phyloP scores from a whole-genome alignment of 2,329 filamentous ascomycete species.

The Calycina herbarum region DNA sequence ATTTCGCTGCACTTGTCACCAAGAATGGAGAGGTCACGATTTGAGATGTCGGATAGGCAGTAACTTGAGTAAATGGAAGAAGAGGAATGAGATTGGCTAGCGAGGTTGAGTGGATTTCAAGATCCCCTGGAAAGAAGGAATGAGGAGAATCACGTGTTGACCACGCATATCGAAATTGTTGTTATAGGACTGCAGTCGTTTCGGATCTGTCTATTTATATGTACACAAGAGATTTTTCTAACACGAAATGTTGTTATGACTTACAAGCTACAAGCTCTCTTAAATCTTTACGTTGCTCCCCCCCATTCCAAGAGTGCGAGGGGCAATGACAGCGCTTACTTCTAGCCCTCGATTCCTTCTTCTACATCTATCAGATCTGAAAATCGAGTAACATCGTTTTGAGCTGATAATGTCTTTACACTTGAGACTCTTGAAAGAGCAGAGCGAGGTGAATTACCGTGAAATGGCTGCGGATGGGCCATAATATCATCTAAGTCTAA shows the following conservation, averaged over 20 bases:
- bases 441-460: too few species aligned
- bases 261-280: neutral
- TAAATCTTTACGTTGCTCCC: too few species aligned
- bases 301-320: too few species aligned
- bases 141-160: neutral
- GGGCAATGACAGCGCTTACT: too few species aligned
- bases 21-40: slow-evolving; percentile 22
- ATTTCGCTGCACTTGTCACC: slow-evolving; percentile 16
- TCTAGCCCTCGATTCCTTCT: neutral
- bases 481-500: slow-evolving; percentile 30
- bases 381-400: too few species aligned
- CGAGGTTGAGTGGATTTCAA: neutral
- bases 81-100: too few species aligned
- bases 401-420: too few species aligned
- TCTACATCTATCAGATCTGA: too few species aligned
- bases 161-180: neutral
- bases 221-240: neutral
- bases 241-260: neutral
- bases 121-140: neutral
- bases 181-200: too few species aligned
- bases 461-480: slow-evolving; percentile 8
- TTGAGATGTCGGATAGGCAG: neutral
- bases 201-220: neutral
- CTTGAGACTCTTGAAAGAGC: too few species aligned
- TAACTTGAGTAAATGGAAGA: too few species aligned